Evolutionary conservation across 257 asterid species (phyloP), one percentile per base, ranked within the genome.

Genomic region (Nicotiana tomentosiformis): DNA sequence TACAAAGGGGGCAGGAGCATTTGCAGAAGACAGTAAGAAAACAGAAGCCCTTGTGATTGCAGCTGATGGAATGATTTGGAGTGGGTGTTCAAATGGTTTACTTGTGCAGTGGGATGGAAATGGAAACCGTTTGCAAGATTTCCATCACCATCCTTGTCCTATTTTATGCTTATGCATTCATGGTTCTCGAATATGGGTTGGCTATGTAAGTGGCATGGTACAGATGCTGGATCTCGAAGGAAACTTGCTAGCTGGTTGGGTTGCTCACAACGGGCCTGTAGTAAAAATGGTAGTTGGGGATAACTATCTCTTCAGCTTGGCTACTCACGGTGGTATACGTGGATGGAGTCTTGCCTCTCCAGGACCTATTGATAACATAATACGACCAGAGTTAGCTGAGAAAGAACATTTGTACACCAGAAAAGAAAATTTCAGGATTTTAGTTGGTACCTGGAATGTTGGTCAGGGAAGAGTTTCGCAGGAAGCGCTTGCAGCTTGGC

Each of bases 331-430:
- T 0, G 98, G 99, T 26, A 90, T 96, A 82, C 92, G 98, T 26
- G 98, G 97, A 57, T 96, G 99, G 99, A 89, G 85, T 84, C 86
- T 96, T 49, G 92, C 99, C 17, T 96, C 99, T 7, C 98, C 99
- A 1, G 94, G 98, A 16, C 95, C 97, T 55, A 85, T 93, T 39
- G 99, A 96, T 83, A 66, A 77, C 77, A 89, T 96, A 23, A 26
- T 96, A 78, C 84, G 97, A 61, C 87, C 85, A 8, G 93, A 89
- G 46, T 82, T 96, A 82, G 90, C 97, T 6, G 88, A 85, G 29
- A 88, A 88, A 85, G 98, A 93, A 83, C 79, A 84, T 35, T 70
- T 80, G 85, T 94, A 91, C 82, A 94, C 94, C 0, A 87, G 88
- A 89, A 84, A 81, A 7, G 90, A 92, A 86, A 90, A 90, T 37